Evolutionary conservation across 768 basidiomycete species (phyloP).

Genomic region (Mycena venus): DNA sequence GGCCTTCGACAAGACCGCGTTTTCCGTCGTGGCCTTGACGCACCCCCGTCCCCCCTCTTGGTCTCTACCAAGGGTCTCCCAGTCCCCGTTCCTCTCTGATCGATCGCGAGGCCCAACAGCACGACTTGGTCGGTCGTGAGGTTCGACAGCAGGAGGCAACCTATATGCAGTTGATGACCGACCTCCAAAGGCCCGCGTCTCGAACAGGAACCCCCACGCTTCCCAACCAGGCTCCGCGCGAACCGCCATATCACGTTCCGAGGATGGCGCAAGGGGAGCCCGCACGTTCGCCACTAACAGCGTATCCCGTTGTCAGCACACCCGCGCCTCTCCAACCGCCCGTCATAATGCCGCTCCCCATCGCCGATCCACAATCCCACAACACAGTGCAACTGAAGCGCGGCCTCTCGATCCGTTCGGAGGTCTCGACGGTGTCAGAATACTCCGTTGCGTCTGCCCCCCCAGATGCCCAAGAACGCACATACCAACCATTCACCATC

Average conservation of each 20-base stretch:
- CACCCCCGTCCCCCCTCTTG: constrained; percentile 28
- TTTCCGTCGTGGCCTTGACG: constrained; percentile 15
- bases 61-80: neutral
- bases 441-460: constrained; percentile 55
- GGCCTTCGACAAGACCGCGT: constrained; percentile 28
- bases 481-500: constrained; percentile 39
- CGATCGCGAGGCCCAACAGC: constrained; percentile 28
- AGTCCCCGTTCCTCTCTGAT: neutral
- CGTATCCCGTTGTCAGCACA: constrained; percentile 7
- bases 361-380: neutral
- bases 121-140: constrained; percentile 27
- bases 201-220: constrained; percentile 15
- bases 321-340: constrained; percentile 4
- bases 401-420: constrained; percentile 31
- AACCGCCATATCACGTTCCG: neutral
- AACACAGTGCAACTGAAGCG: constrained; percentile 12
- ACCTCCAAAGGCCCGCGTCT: constrained; percentile 25
- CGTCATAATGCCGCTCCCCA: neutral
- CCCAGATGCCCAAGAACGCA: constrained; percentile 36
- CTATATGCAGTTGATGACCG: constrained; percentile 28
- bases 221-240: constrained; percentile 26
- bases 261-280: constrained; percentile 17
- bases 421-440: constrained; percentile 42
- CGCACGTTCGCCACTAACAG: neutral
- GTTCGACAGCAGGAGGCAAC: constrained; percentile 32